Evolutionary conservation across 1,284 basidiomycete genomes (phyloP).

Genomic region (Xanthoconium separans): DNA sequence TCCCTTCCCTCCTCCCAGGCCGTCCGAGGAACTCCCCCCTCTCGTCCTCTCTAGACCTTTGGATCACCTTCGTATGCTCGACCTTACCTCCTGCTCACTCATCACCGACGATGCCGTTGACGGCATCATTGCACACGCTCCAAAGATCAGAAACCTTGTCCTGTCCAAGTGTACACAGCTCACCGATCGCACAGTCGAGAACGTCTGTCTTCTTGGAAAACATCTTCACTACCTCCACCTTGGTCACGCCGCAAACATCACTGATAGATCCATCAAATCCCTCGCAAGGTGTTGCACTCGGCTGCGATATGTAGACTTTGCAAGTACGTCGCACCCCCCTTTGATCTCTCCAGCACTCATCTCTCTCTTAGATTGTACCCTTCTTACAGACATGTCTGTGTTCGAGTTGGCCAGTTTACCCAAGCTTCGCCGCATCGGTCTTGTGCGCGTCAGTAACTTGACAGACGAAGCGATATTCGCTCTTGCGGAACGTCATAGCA

Average conservation of each 20-base stretch:
- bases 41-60: constrained; percentile 60
- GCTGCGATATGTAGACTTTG: constrained; percentile 96
- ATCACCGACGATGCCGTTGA: constrained; percentile 90
- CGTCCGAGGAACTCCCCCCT: constrained; percentile 53
- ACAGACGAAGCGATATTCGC: constrained; percentile 93
- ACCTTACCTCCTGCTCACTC: constrained; percentile 82
- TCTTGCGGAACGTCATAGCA: constrained; percentile 77
- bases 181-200: constrained; percentile 85
- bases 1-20: constrained; percentile 46
- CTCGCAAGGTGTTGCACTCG: constrained; percentile 89
- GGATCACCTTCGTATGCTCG: constrained; percentile 85
- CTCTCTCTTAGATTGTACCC: constrained; percentile 66
- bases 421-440: constrained; percentile 91
- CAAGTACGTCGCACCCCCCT: constrained; percentile 61
- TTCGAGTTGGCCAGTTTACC: constrained; percentile 88
- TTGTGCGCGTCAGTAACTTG: constrained; percentile 90
- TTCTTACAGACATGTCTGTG: constrained; percentile 91
- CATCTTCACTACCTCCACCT: constrained; percentile 95
- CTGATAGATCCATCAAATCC: constrained; percentile 84
- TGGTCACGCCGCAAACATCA: constrained; percentile 88
- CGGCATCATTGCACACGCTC: constrained; percentile 85
- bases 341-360: constrained; percentile 2
- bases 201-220: constrained; percentile 85
- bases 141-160: constrained; percentile 89
- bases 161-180: constrained; percentile 88